phyloP scores from a whole-genome alignment of 441 rosid species.

The Pelargonium australe region DNA sequence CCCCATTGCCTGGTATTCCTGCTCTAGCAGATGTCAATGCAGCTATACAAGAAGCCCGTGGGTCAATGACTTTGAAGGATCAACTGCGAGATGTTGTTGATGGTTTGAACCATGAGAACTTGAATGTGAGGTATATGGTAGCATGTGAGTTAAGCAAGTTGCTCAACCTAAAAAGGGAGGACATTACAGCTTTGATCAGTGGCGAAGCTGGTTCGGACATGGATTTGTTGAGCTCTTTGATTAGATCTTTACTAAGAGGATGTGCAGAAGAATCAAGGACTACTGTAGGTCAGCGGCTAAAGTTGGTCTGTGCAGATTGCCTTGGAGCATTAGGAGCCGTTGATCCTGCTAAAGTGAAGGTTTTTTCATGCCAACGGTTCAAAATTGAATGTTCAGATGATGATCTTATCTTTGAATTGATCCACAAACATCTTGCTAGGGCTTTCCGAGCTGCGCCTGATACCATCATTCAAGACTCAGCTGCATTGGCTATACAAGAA shows the following conservation, averaged over 20 bases:
- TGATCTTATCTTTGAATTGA: conserved; percentile 97
- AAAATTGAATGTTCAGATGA: conserved; percentile 99
- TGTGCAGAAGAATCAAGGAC: conserved; percentile 99
- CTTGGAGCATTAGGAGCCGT: conserved; percentile 97
- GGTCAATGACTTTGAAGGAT: conserved; percentile 82
- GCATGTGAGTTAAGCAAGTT: conserved; percentile 93
- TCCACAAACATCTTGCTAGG: conserved; percentile 90
- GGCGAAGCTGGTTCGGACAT: conserved; percentile 79
- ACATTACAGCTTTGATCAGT: conserved; percentile 64
- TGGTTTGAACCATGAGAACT: conserved; percentile 87
- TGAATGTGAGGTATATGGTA: conserved; percentile 98
- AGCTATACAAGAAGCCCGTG: conserved; percentile 96
- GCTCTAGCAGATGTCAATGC: conserved; percentile 72
- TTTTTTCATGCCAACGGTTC: conserved; percentile 68
- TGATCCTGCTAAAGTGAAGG: conserved; percentile 96
- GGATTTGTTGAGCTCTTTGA: conserved; percentile 83
- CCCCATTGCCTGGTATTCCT: conserved; percentile 81
- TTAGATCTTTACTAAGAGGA: conserved; percentile 83
- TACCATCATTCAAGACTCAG: conserved; percentile 90
- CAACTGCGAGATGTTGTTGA: conserved; percentile 71
- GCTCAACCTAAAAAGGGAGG: conserved; percentile 63
- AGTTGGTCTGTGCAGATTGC: conserved; percentile 93
- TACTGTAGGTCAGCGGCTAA: conserved; percentile 79
- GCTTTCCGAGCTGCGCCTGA: conserved; percentile 99
- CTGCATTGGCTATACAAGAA: conserved; percentile 98